Evolutionary conservation across 805 yeast species (phyloP).

Genomic region (Saccharomycopsis fodiens): DNA sequence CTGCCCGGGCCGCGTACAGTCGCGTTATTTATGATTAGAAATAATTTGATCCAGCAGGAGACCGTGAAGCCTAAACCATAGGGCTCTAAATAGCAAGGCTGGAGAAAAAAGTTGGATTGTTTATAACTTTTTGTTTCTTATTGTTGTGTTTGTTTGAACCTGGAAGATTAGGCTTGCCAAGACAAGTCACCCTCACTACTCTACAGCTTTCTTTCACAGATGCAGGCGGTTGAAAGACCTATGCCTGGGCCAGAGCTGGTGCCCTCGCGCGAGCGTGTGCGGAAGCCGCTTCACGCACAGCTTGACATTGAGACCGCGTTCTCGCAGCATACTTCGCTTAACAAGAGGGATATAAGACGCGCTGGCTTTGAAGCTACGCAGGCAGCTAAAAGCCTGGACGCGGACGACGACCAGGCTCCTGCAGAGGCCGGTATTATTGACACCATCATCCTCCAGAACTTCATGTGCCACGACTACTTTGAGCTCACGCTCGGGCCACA

Average conservation of each 20-base stretch:
- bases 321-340: slow-evolving; percentile 9
- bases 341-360: neutral
- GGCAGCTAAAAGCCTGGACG: neutral
- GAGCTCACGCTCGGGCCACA: slow-evolving; percentile 68
- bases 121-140: too few species aligned
- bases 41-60: too few species aligned
- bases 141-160: neutral
- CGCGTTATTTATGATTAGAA: neutral
- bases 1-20: too few species aligned
- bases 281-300: neutral
- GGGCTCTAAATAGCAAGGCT: too few species aligned
- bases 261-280: neutral
- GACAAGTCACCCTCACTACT: too few species aligned
- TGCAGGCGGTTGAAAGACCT: neutral
- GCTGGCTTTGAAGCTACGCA: slow-evolving; percentile 2
- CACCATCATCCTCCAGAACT: slow-evolving; percentile 56
- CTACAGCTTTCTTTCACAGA: too few species aligned
- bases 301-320: slow-evolving; percentile 8
- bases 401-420: slow-evolving; percentile 21
- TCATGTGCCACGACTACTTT: slow-evolving; percentile 87
- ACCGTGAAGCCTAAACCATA: too few species aligned
- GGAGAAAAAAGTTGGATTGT: too few species aligned
- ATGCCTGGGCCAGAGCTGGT: slow-evolving; percentile 3
- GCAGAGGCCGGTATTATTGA: slow-evolving; percentile 62
- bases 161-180: neutral